Conservation (phyloP, 768 basidiomycete genomes). For the Zangia roseola region DNA sequence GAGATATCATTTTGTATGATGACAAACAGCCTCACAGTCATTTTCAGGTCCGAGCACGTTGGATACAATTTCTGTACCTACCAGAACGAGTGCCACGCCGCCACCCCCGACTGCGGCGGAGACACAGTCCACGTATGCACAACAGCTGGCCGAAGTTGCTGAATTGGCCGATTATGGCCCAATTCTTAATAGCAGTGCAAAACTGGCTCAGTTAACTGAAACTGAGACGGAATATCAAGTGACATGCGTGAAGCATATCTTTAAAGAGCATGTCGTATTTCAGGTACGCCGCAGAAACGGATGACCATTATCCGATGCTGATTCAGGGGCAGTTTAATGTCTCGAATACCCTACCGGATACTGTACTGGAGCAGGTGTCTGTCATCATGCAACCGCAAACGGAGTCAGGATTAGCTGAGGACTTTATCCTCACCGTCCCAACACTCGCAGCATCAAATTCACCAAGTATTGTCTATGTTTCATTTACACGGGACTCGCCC, state of each 20-base stretch:
- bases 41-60: constrained; percentile 74
- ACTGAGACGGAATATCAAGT: constrained; percentile 98
- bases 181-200: constrained; percentile 81
- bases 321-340: constrained; percentile 77
- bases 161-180: constrained; percentile 84
- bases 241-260: constrained; percentile 94
- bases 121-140: constrained; percentile 81
- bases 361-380: constrained; percentile 90
- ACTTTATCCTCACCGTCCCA: constrained; percentile 88
- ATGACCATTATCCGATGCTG: constrained; percentile 2
- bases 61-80: constrained; percentile 79
- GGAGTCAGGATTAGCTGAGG: constrained; percentile 78
- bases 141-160: constrained; percentile 83
- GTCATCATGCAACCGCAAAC: constrained; percentile 87
- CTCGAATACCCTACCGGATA: constrained; percentile 94
- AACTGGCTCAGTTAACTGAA: constrained; percentile 85
- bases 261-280: constrained; percentile 94
- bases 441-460: constrained; percentile 67
- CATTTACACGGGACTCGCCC: constrained; percentile 82
- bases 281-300: constrained; percentile 55
- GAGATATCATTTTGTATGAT: constrained; percentile 1
- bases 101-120: constrained; percentile 83
- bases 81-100: constrained; percentile 57
- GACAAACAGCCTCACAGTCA: constrained; percentile 11
- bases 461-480: constrained; percentile 88